Percentiles rank a stretch among this genome's conserved stretches.
These are phyloP conservation scores for Triadica sebifera DNA, from an alignment of 345 rosid genomes.

Conservation along the genomic window DNA sequence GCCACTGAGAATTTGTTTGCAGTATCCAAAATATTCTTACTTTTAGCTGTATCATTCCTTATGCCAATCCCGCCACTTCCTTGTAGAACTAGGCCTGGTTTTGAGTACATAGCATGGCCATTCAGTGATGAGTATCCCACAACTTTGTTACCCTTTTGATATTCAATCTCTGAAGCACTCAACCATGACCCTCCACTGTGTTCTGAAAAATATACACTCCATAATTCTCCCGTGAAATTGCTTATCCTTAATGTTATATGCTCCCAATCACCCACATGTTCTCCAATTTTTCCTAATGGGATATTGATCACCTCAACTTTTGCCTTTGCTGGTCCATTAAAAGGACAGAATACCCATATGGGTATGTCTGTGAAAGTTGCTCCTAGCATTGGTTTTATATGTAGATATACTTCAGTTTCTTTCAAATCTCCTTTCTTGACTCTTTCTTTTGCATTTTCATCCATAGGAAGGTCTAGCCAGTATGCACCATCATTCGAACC, in stretches of 20 bases:
- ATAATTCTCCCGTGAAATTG: constrained; percentile 68
- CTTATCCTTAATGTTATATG: constrained; percentile 71
- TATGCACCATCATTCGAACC: constrained; percentile 67
- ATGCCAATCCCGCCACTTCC: constrained; percentile 58
- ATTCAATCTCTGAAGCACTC: constrained; percentile 62
- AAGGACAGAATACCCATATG: constrained; percentile 80
- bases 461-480: constrained; percentile 76
- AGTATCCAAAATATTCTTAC: constrained; percentile 48
- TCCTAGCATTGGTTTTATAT: constrained; percentile 74
- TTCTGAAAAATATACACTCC: constrained; percentile 52
- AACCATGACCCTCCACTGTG: constrained; percentile 77
- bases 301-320: constrained; percentile 56
- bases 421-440: constrained; percentile 67
- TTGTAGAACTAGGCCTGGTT: constrained; percentile 75
- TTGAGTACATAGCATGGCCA: constrained; percentile 78
- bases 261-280: constrained; percentile 94
- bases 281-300: constrained; percentile 62
- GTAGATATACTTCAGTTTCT: constrained; percentile 52
- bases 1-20: constrained; percentile 39
- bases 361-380: constrained; percentile 73
- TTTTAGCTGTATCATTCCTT: constrained; percentile 71
- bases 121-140: constrained; percentile 61
- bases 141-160: constrained; percentile 49
- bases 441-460: constrained; percentile 43
- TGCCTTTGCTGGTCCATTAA: constrained; percentile 71